Conservation (phyloP, 2,329 filamentous ascomycete genomes). For the Rutstroemia sp. region DNA sequence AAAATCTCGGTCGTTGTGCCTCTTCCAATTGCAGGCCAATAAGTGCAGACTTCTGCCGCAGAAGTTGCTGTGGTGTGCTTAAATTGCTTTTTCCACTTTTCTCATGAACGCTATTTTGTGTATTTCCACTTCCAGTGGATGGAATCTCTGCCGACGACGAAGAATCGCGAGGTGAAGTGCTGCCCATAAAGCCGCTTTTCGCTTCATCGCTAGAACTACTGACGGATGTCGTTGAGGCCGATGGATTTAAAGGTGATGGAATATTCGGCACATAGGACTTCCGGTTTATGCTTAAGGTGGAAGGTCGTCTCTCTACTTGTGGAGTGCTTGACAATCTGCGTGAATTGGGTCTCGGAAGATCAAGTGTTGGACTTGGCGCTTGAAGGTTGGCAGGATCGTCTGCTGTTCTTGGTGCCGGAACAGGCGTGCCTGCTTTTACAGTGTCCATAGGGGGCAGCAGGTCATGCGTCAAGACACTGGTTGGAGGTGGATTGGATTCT, state of each 20-base stretch:
- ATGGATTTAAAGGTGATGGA: conserved; percentile 28
- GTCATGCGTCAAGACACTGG: not conserved
- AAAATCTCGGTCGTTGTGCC: conserved; percentile 14
- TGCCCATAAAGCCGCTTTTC: conserved; percentile 1
- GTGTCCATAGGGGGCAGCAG: not conserved
- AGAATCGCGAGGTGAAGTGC: conserved; percentile 12
- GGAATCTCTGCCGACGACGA: conserved; percentile 16
- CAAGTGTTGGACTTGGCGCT: not conserved
- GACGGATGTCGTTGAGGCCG: conserved; percentile 11
- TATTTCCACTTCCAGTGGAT: conserved; percentile 5
- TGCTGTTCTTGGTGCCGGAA: not conserved
- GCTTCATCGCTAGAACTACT: conserved; percentile 13
- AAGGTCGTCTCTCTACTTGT: conserved; percentile 4
- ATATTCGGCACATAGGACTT: conserved; percentile 22
- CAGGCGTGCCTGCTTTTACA: not conserved
- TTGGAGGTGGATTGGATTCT: not conserved
- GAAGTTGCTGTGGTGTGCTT: conserved; percentile 16
- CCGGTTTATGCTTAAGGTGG: conserved; percentile 10
- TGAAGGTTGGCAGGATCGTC: not conserved
- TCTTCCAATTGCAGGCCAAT: conserved; percentile 5
- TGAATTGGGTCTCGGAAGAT: not conserved
- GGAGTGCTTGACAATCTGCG: conserved; percentile 8
- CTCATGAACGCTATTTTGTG: not conserved
- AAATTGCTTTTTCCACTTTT: conserved; percentile 8
- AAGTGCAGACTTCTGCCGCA: conserved; percentile 18